Evolutionary conservation across 2,329 filamentous ascomycete genomes (phyloP), one percentile per base, ranked within the genome.

Genomic region (Nemania sp.): DNA sequence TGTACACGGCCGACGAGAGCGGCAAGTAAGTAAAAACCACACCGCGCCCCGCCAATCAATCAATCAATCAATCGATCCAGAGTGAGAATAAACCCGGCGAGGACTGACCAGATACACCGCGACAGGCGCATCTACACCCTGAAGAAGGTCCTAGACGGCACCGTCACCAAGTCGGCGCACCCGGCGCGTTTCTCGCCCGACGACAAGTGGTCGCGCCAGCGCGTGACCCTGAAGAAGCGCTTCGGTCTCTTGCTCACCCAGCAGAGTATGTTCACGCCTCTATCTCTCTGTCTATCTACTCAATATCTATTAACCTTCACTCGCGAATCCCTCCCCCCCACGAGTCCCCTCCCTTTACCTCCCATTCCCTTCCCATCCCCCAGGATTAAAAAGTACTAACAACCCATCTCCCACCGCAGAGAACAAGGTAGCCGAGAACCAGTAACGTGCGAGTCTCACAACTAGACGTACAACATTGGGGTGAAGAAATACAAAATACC

Each of bases 161-260:
- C 92, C 75, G 91, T 97, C 73, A 96, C 94, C 77, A 97, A 96
- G 84, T 95, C 90, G 55, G 95, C 95, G 58, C 94, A 98, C 81
- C 94, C 95, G 48, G 95, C 95, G 45, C 86, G 95, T 69, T 99
- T 98, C 83, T 97, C 92, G 48, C 95, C 95, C 66, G 95, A 99
- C 80, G 95, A 99, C 84, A 97, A 97, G 84, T 98, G 96, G 85
- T 97, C 92, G 73, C 90, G 92, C 75, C 94, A 98, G 81, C 88
- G 95, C 70, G 92, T 98, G 51, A 96, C 92, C 18, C 84, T 98
- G 72, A 97, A 97, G 88, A 92, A 91, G 82, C 86, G 95, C 73
- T 98, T 96, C 75, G 89, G 89, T 50, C 83, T 97, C 66, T 86
- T 98, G 64, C 80, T 97, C 76, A 95, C 90, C 55, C 91, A 96